Conservation (phyloP, 2,329 filamentous ascomycete genomes). For the Colletotrichum aenigma region DNA sequence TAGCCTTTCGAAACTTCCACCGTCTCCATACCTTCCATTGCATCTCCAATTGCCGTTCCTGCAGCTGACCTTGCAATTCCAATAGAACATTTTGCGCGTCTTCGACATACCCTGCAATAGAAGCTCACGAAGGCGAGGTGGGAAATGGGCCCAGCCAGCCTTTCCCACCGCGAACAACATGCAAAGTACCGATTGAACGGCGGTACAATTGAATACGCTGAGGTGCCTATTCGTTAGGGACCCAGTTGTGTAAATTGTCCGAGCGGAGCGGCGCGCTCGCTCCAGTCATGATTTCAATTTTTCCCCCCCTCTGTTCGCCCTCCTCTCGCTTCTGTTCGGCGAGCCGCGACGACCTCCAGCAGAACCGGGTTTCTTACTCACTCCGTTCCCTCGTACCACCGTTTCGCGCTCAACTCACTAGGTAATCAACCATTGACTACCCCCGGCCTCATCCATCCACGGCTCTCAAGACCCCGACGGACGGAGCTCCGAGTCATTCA, state of each 20-base stretch:
- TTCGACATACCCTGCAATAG: not conserved
- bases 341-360: not conserved
- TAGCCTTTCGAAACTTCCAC: not conserved
- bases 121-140: not conserved
- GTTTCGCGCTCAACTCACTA: not conserved
- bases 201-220: not conserved
- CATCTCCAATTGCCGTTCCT: constrained; percentile 10
- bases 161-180: not conserved
- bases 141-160: not conserved
- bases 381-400: not conserved
- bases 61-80: not conserved
- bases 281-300: not conserved
- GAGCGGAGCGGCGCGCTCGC: not conserved
- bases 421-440: not conserved
- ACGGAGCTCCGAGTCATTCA: constrained; percentile 5
- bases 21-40: constrained; percentile 18
- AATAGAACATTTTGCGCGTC: not conserved
- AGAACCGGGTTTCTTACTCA: not conserved
- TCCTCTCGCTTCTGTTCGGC: not conserved
- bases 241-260: not conserved
- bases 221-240: not conserved
- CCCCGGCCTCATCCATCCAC: not conserved
- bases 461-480: not conserved
- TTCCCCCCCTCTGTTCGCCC: not conserved
- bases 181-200: not conserved